Evolutionary conservation across 805 yeast species (phyloP), one percentile per base, ranked within the genome.

Genomic region (Zygotorulaspora florentina): DNA sequence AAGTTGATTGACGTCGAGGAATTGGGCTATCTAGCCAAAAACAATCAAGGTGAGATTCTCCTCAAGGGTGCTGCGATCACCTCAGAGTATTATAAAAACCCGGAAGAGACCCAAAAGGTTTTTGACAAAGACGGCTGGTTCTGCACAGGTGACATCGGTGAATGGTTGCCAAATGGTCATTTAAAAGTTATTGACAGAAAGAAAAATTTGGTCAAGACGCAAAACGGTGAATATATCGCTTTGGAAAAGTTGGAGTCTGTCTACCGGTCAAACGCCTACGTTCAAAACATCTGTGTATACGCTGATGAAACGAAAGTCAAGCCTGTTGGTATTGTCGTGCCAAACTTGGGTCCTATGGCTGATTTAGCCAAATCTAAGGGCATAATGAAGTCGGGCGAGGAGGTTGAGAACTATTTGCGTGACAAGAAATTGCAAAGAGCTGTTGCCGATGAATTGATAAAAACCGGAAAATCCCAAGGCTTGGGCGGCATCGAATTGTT

Each of bases 171-270:
- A 23, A 76, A 74, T 53, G 98, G 98, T 54, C 83, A 80, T 47
- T 74, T 93, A 62, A 80, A 77, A 63, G 74, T 93, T 50, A 86
- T 93, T 65, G 99, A 93, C 71, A 85, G 99, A 66, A 87, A 81
- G 75, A 93, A 93, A 81, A 93, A 93, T 67, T 76, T 93, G 68
- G 95, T 93, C 58, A 93, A 93, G 77, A 93, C 99, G 15, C 75
- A 79, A 60, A 91, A 93, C 66, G 99, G 99, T 70, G 99, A 93
- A 73, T 93, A 93, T 69, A 87, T 93, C 67, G 99, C 99, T 3
- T 76, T 93, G 60, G 99, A 93, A 71, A 90, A 90, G 70, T 73
- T 93, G 55, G 99, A 93, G 71, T 77, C 96, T 9, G 75, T 86
- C 40, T 93, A 93, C 74, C 80, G 97, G 70, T 84, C 96, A 26